Evolutionary conservation across 2,329 filamentous ascomycete genomes (phyloP).

Genomic region (Boeremia lycopersici): DNA sequence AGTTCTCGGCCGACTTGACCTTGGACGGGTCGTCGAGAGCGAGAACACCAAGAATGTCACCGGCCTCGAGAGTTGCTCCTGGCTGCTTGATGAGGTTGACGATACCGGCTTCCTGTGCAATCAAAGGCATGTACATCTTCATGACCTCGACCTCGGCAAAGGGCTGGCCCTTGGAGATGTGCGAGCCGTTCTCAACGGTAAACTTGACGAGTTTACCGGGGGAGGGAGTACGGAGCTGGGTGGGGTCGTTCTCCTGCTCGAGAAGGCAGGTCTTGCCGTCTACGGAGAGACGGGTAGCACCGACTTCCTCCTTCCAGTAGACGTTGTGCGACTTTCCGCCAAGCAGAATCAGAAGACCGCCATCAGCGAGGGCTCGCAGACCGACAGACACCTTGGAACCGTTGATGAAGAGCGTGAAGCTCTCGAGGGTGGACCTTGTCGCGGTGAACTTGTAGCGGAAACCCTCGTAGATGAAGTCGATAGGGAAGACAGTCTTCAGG

Average conservation of each 20-base stretch:
- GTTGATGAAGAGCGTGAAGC: slow-evolving; percentile 98
- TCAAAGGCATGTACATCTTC: slow-evolving; percentile 99
- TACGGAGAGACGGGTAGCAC: slow-evolving; percentile 91
- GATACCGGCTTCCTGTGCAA: slow-evolving; percentile 92
- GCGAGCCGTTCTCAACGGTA: slow-evolving; percentile 91
- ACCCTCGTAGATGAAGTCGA: slow-evolving; percentile 99
- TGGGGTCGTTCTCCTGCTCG: slow-evolving; percentile 98
- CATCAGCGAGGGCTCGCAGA: slow-evolving; percentile 89
- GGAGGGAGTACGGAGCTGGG: slow-evolving; percentile 90
- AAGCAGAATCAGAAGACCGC: slow-evolving; percentile 88
- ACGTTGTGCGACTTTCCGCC: slow-evolving; percentile 95
- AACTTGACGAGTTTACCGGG: slow-evolving; percentile 99
- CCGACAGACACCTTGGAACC: slow-evolving; percentile 95
- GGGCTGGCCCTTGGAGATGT: slow-evolving; percentile 88
- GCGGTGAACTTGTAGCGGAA: slow-evolving; percentile 97
- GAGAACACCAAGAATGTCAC: slow-evolving; percentile 97
- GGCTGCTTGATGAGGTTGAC: slow-evolving; percentile 99
- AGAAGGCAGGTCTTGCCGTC: slow-evolving; percentile 98
- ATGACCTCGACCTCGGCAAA: slow-evolving; percentile 99
- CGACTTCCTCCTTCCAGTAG: slow-evolving; percentile 99
- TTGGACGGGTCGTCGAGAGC: slow-evolving; percentile 93
- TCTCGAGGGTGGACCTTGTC: slow-evolving; percentile 87
- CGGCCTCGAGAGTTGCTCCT: slow-evolving; percentile 94
- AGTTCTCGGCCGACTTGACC: slow-evolving; percentile 95
- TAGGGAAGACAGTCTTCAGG: slow-evolving; percentile 94